Evolutionary conservation across 495 filamentous ascomycete genomes (phyloP).

Genomic region (Annulohypoxylon bovei): DNA sequence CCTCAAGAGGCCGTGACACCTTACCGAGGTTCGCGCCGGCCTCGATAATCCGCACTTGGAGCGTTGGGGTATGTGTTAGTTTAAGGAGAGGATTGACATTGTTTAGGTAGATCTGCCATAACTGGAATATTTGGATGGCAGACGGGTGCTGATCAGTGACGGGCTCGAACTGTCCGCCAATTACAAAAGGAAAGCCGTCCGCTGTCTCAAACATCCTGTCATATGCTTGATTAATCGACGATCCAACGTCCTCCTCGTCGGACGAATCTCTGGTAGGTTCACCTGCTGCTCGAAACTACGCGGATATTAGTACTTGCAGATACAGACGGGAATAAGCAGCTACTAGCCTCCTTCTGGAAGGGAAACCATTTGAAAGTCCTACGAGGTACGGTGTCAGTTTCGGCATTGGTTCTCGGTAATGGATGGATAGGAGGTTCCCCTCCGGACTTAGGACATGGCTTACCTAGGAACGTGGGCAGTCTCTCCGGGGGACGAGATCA

Average conservation of each 20-base stretch:
- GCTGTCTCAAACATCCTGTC: constrained; percentile 63
- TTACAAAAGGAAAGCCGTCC: constrained; percentile 68
- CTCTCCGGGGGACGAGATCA: constrained; percentile 46
- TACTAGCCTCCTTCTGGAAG: constrained; percentile 55
- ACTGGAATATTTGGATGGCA: constrained; percentile 73
- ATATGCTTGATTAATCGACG: constrained; percentile 63
- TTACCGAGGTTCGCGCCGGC: constrained; percentile 58
- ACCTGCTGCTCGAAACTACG: constrained; percentile 53
- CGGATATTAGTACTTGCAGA: constrained; percentile 24
- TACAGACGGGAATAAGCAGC: not conserved
- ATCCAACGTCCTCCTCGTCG: constrained; percentile 68
- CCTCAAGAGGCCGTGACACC: constrained; percentile 60
- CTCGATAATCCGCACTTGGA: constrained; percentile 64
- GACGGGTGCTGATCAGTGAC: constrained; percentile 69
- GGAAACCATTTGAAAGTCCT: constrained; percentile 55
- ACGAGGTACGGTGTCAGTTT: constrained; percentile 18
- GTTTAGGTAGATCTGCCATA: constrained; percentile 77
- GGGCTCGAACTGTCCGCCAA: constrained; percentile 58
- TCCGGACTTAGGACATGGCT: constrained; percentile 1
- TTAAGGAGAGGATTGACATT: constrained; percentile 79
- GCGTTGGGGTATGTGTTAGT: constrained; percentile 70
- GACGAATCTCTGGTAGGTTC: constrained; percentile 63
- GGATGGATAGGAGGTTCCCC: not conserved
- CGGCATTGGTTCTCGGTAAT: constrained; percentile 3
- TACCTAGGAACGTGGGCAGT: constrained; percentile 41